These are phyloP conservation scores for Purshia tridentata DNA, from an alignment of 306 rosid genomes.

Conservation along the genomic window DNA sequence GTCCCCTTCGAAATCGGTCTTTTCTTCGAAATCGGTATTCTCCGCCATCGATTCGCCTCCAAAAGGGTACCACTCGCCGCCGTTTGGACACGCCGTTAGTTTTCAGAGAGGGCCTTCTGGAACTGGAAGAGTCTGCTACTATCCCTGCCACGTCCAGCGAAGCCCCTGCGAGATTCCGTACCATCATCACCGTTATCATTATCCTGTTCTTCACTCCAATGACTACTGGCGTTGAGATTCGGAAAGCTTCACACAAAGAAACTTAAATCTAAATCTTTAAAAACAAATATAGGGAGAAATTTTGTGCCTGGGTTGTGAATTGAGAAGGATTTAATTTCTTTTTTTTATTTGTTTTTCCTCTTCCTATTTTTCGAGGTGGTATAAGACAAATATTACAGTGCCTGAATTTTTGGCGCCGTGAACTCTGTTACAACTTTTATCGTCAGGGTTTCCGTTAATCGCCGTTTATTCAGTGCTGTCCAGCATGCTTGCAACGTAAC, in stretches of 20 bases:
- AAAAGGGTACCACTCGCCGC: constrained; percentile 30
- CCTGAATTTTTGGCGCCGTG: background rate
- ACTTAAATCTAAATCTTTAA: background rate
- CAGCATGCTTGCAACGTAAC: background rate
- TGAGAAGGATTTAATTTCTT: background rate
- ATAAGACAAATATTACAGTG: background rate
- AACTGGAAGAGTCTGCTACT: constrained; percentile 28
- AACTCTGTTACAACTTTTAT: background rate
- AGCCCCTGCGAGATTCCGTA: constrained; percentile 36
- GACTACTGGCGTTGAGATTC: constrained; percentile 18
- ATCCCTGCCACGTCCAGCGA: constrained; percentile 30
- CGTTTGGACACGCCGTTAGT: constrained; percentile 22
- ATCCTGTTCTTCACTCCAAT: constrained; percentile 16
- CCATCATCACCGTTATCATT: constrained; percentile 4
- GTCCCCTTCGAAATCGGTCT: constrained; percentile 39
- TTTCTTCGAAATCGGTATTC: constrained; percentile 37
- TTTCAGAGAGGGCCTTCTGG: constrained; percentile 23
- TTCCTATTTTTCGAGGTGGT: constrained; percentile 12
- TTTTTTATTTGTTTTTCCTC: constrained; percentile 10
- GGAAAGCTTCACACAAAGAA: background rate
- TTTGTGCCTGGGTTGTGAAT: constrained; percentile 28
- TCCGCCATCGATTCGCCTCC: constrained; percentile 31
- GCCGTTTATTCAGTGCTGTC: constrained; percentile 3
- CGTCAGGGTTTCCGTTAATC: constrained; percentile 14
- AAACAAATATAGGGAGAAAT: background rate